Percentiles rank a stretch among this genome's conserved stretches.
These are phyloP conservation scores for sorghum (Sorghum bicolor) DNA, from an alignment of 176 grass and related monocot species.

Conservation along the genomic window Sorghum_bicolor_NCBIv3 NC_012871.2:73551501-73552000, in stretches of 20 bases:
- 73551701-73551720: not conserved
- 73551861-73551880: conserved; percentile 38
- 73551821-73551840: not conserved
- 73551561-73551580: not conserved
- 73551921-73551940: conserved; percentile 74
- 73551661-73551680: not conserved
- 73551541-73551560: not conserved
- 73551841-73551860: conserved; percentile 1
- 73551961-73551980: conserved; percentile 24
- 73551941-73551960: conserved; percentile 62
- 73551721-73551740: not conserved
- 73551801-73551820: conserved; percentile 34
- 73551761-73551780: conserved; percentile 73
- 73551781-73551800: conserved; percentile 48
- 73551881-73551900: conserved; percentile 82
- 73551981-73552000: conserved; percentile 44
- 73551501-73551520: not conserved
- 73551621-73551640: not conserved
- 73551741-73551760: conserved; percentile 52
- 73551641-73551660: not conserved
- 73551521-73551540: not conserved
- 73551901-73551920: conserved; percentile 56
- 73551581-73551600: not conserved
- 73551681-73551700: not conserved
- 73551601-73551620: not conserved